A percentile compares a stretch with the other conserved stretches of the same genome.
phyloP scores from a whole-genome alignment of 2,329 filamentous ascomycete genomes.

The Anthostomella pinea region DNA sequence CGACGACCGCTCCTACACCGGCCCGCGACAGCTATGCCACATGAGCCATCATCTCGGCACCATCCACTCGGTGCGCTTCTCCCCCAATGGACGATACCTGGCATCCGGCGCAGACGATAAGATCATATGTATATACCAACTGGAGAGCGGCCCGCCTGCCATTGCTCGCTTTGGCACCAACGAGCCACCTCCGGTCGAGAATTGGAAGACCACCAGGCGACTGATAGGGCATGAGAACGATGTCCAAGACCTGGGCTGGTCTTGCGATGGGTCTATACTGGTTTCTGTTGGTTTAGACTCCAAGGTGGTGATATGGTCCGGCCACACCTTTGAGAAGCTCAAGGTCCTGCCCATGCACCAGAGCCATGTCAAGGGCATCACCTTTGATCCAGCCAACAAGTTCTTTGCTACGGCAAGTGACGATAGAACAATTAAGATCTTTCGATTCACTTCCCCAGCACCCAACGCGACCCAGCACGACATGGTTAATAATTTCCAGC shows the following conservation, averaged over 20 bases:
- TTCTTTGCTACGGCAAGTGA: constrained; percentile 98
- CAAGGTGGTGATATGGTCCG: constrained; percentile 98
- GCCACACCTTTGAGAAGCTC: constrained; percentile 95
- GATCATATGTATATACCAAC: constrained; percentile 94
- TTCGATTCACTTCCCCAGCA: constrained; percentile 85
- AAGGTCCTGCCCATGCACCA: constrained; percentile 92
- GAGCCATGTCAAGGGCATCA: constrained; percentile 97
- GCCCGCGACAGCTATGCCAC: constrained; percentile 90
- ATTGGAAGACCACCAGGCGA: constrained; percentile 93
- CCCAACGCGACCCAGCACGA: constrained; percentile 93
- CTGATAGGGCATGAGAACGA: constrained; percentile 98
- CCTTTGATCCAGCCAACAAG: constrained; percentile 97
- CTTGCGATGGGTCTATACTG: constrained; percentile 88
- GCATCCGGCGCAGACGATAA: constrained; percentile 98
- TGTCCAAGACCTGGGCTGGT: constrained; percentile 97
- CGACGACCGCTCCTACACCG: constrained; percentile 65
- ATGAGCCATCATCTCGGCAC: constrained; percentile 98
- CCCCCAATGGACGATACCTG: constrained; percentile 88
- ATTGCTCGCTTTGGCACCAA: constrained; percentile 75
- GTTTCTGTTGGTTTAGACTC: constrained; percentile 96
- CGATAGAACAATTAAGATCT: constrained; percentile 94
- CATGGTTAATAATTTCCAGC: constrained; percentile 92
- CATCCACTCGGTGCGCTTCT: constrained; percentile 96
- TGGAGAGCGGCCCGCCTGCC: constrained; percentile 77
- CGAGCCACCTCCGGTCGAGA: constrained; percentile 90